Evolutionary conservation across 164 flowering plant genomes (phyloP).

Genomic region (Vitis vinifera): ASM3070453v1 NC_081810.1:21830501-21831000

Average conservation of each 20-base stretch:
- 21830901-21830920: background rate
- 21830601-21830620: background rate
- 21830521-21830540: background rate
- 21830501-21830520: background rate
- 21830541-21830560: no score
- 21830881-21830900: background rate
- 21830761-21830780: background rate
- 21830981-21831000: no score
- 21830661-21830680: slow-evolving; percentile 19
- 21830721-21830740: slow-evolving; percentile 5
- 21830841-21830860: slow-evolving; percentile 6
- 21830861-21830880: background rate
- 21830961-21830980: background rate
- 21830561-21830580: no score
- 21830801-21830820: slow-evolving; percentile 18
- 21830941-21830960: no score
- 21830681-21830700: slow-evolving; percentile 26
- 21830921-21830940: no score
- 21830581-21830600: background rate
- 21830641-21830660: slow-evolving; percentile 18
- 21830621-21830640: slow-evolving; percentile 8
- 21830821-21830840: slow-evolving; percentile 2
- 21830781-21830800: background rate
- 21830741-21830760: slow-evolving; percentile 1
- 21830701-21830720: background rate